A percentile compares a stretch with the other conserved stretches of the same genome.
Conservation (phyloP, 352 stramenopile species). For the Peronospora belbahrii region DNA sequence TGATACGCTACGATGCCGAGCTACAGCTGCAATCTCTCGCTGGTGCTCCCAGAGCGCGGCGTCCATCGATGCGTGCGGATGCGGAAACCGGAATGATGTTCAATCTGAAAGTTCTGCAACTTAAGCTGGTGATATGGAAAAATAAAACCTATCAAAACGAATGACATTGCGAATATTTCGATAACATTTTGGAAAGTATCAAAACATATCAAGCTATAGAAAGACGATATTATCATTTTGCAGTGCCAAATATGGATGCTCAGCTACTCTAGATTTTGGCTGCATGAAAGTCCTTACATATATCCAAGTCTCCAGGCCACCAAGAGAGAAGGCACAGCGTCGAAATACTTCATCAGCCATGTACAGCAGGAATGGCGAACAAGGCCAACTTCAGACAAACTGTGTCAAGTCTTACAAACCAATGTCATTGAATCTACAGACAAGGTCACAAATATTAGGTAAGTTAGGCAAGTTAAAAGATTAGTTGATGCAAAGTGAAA, state of each 20-base stretch:
- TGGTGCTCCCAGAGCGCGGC: slow-evolving; percentile 49
- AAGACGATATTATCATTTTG: too few species aligned
- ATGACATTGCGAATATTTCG: too few species aligned
- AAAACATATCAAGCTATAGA: too few species aligned
- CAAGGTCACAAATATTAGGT: slow-evolving; percentile 9
- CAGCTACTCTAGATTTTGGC: slow-evolving; percentile 15
- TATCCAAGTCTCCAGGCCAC: slow-evolving; percentile 2
- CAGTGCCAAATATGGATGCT: slow-evolving; percentile 6
- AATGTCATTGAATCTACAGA: slow-evolving; percentile 42
- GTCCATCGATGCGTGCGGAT: slow-evolving; percentile 24
- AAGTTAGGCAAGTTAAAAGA: slow-evolving; percentile 8
- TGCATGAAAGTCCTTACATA: slow-evolving; percentile 7
- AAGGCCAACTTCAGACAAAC: slow-evolving; percentile 1
- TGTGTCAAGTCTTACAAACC: slow-evolving; percentile 28
- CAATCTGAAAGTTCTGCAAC: background rate
- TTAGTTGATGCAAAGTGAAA: slow-evolving; percentile 14
- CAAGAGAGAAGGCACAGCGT: slow-evolving; percentile 3
- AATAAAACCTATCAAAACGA: too few species aligned
- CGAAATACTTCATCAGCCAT: background rate
- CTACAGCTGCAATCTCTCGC: slow-evolving; percentile 62
- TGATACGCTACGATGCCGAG: slow-evolving; percentile 47
- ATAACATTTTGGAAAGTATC: too few species aligned
- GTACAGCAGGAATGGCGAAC: slow-evolving; percentile 11
- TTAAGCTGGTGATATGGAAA: too few species aligned
- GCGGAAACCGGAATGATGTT: background rate